Base-by-base conservation (phyloP, 805 yeast genomes). In the Yueomyces sinensis region DNA sequence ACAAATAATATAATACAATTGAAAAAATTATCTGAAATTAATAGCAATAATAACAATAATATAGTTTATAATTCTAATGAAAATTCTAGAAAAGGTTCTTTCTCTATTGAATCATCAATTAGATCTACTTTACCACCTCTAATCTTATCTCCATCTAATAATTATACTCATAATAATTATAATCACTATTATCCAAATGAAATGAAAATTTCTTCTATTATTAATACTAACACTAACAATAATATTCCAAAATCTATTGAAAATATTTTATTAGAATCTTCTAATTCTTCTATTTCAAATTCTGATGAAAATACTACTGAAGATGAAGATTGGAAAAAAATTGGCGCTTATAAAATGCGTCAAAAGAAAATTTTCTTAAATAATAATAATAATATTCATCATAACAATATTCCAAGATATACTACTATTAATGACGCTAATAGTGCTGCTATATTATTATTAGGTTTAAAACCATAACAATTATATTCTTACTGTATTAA, bases 251-350 rank as follows among this genome's bases (percentile, higher is more conserved):
- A 61, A 11, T 13, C 17, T 14, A 13, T 15, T 47, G 57, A 19
- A 19, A 19, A 19, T 23, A 14, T 58, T 49, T 14, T 47, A 41
- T 17, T 45, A 47, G 19, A 30, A 30, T 18, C 63, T 58, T 7
- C 11, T 22, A 7, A 7, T 22, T 22, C 24, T 22, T 22, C 24
- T 5, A 11, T 19, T 34, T 68, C 76, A 30, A 94, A 83, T 49
- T n/a, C n/a, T n/a, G n/a, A n/a, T n/a, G n/a, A n/a, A n/a, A n/a
- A n/a, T n/a, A n/a, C n/a, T n/a, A 89, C 98, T 0, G 98, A 89
- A 56, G 97, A 89, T 51, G 98, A 89, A 57, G 97, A 89, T 57
- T 89, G 98, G 98, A 81, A 76, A 41, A 62, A 84, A 0, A 78
- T 87, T 35, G 95, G 95, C 1, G 83, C 95, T 22, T 7, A 22